Evolutionary conservation across 1,284 basidiomycete species (phyloP), one percentile per base, ranked within the genome.

Genomic region (Boletus sp.): DNA sequence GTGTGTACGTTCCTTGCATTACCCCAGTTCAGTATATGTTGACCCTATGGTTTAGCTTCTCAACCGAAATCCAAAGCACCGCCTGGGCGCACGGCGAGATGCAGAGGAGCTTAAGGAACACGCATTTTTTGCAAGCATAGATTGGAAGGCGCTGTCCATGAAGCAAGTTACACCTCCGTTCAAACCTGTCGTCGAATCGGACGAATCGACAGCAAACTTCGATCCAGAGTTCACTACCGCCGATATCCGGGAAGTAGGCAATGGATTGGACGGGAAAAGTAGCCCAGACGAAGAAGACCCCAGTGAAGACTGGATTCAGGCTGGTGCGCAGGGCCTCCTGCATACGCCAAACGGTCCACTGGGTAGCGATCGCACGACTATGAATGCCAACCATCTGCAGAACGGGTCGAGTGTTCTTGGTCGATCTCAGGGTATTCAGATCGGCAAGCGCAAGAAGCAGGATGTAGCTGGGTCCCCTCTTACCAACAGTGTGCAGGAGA

Each of bases 81-180:
- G 96, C 23, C 78, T 99, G 1, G 96, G 96, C 14, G 90, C 95
- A 0, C 78, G 82, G 48, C 82, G 91, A 29, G 96, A 97, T 64
- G 85, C 96, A 0, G 91, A 78, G 48, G 95, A 99, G 62, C 81
- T 99, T 52, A 99, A 97, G 67, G 92, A 92, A 61, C 96, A 99
- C 64, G 74, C 92, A 1, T 99, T 99, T 75, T 99, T 99, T 78
- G 80, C 82, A 60, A 72, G 76, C 37, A 94, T 99, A 62, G 93
- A 97, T 69, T 97, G 93, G 91, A 74, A 78, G 36, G 82, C 88
- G 3, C 80, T 99, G 25, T 81, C 86, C 37, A 79, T 78, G 57
- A 96, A 97, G 68, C 91, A 96, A 65, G 84, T 95, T 41, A 92
- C 94, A 0, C 96, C 96, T 2, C 94, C 94, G 1, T 99, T 99